Base-by-base conservation (phyloP, 2,329 filamentous ascomycete genomes). In the Lachnellula occidentalis region DNA sequence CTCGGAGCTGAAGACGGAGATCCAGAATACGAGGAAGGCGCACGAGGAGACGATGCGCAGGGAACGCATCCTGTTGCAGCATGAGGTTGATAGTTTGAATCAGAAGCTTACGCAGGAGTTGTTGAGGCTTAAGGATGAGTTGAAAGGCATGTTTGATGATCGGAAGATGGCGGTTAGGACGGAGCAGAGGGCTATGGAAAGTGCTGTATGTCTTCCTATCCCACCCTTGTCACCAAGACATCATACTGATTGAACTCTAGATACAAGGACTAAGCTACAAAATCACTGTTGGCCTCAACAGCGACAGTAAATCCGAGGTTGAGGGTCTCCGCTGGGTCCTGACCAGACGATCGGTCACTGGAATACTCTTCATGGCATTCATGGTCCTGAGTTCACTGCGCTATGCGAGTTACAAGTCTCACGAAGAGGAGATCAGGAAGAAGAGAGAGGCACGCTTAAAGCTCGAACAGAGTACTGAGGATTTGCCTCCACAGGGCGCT, bases 81-180 rank as follows among this genome's bases (percentile, higher is more conserved):
- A 96, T 69, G 94, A 97, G 70, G 85, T 92, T n/a, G 94, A 99
- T 70, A 95, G 96, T 17, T 71, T 96, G 52, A 85, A 82, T 53
- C 94, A 97, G 74, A 82, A 86, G 47, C 76, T 96, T 55, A 88
- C 85, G 34, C 92, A 96, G 71, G 92, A 97, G 69, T 78, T 92
- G 24, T 74, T 85, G 53, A 87, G 82, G 34, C 75, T 97, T 56
- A 94, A 90, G 64, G 92, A 99, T 68, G 90, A 92, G 53, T 79
- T 97, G n/a, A 90, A 92, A 69, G 92, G 90, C 54, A 87, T 96
- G 79, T 96, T 97, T 70, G 92, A 97, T 67, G 92, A 99, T 69
- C 83, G 95, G 43, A 94, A 92, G 70, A 95, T 97, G 88, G 82
- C 84, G 2, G 91, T 95, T 1, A 78, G 91, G 52, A 88, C 92